Percentiles rank a stretch among this genome's conserved stretches.
These are phyloP conservation scores for Fusarium sp. DNA, from an alignment of 2,329 filamentous ascomycete genomes.

Conservation along the genomic window DNA sequence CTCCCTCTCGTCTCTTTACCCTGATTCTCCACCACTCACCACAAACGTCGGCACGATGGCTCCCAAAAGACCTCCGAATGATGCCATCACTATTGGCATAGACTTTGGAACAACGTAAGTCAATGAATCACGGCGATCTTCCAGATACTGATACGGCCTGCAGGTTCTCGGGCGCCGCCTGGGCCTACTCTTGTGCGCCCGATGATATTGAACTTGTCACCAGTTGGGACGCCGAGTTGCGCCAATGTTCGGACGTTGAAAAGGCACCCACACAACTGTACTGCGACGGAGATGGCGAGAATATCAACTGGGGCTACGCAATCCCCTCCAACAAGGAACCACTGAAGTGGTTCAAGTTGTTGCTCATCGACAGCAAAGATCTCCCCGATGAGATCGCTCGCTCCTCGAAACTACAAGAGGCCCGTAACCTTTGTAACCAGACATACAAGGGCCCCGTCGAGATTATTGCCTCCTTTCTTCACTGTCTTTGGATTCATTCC, in stretches of 20 bases:
- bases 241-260: slow-evolving; percentile 50
- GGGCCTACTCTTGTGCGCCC: slow-evolving; percentile 50
- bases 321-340: slow-evolving; percentile 46
- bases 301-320: slow-evolving; percentile 53
- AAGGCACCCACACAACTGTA: slow-evolving; percentile 53
- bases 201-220: slow-evolving; percentile 52
- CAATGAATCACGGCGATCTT: rapidly evolving
- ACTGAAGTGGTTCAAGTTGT: slow-evolving; percentile 60
- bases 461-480: slow-evolving; percentile 54
- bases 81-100: slow-evolving; percentile 58
- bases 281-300: not conserved
- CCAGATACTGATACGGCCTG: not conserved
- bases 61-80: not conserved
- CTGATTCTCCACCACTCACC: too few species aligned
- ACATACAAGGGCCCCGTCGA: slow-evolving; percentile 46
- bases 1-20: too few species aligned
- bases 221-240: slow-evolving; percentile 47
- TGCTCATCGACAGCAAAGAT: slow-evolving; percentile 55
- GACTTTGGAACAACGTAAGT: slow-evolving; percentile 64
- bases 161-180: slow-evolving; percentile 60
- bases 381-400: slow-evolving; percentile 43
- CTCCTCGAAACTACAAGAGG: slow-evolving; percentile 44
- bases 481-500: slow-evolving; percentile 53
- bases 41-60: slow-evolving; percentile 7
- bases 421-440: not conserved